These are phyloP conservation scores for Russula emetica DNA, from an alignment of 768 basidiomycete species.

Conservation along the genomic window DNA sequence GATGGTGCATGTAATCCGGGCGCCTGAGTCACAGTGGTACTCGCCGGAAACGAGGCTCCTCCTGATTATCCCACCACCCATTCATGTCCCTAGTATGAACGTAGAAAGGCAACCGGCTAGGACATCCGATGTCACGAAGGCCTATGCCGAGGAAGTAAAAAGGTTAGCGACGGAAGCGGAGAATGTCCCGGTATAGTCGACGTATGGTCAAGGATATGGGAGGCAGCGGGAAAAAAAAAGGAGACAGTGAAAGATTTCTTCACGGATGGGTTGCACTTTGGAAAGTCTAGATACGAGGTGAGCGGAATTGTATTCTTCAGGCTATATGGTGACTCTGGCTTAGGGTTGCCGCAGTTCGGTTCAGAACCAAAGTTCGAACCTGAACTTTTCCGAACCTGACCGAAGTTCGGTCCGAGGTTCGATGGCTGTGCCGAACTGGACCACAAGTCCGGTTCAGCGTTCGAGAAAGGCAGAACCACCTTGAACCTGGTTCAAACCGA, in stretches of 20 bases:
- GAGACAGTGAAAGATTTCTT: slow-evolving; percentile 48
- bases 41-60: slow-evolving; percentile 72
- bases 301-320: slow-evolving; percentile 29
- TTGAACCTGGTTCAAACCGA: no score
- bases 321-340: neutral
- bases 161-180: slow-evolving; percentile 54
- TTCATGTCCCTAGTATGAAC: slow-evolving; percentile 58
- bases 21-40: slow-evolving; percentile 60
- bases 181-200: slow-evolving; percentile 64
- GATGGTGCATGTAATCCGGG: slow-evolving; percentile 59
- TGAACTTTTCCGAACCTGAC: no score
- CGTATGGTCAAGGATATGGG: slow-evolving; percentile 68
- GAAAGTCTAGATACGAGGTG: slow-evolving; percentile 67
- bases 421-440: no score
- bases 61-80: slow-evolving; percentile 81
- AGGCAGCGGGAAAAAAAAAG: slow-evolving; percentile 63
- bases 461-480: no score
- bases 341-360: no score
- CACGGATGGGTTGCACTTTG: slow-evolving; percentile 79
- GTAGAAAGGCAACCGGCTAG: slow-evolving; percentile 57
- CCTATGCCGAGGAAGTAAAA: slow-evolving; percentile 69
- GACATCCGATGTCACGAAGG: slow-evolving; percentile 53
- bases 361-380: no score
- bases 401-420: no score
- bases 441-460: no score